phyloP scores from a whole-genome alignment of 768 basidiomycete genomes.

The Tricholoma matsutake region DNA sequence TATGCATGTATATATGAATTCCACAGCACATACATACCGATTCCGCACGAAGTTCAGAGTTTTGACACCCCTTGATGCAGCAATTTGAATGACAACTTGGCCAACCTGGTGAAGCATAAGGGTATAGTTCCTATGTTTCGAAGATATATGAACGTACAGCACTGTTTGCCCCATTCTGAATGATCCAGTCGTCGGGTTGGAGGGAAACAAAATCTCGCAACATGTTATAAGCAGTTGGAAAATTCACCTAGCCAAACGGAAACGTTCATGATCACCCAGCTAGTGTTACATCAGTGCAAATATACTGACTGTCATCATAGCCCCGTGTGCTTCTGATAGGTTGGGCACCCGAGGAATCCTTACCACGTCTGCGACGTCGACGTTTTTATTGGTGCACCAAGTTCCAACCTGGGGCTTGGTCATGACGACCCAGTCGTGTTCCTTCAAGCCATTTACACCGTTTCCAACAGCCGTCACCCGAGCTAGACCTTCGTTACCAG shows the following conservation, averaged over 20 bases:
- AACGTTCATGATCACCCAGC: neutral
- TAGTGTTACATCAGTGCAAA: neutral
- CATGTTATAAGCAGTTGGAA: constrained; percentile 83
- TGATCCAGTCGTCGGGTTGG: constrained; percentile 69
- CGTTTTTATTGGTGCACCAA: constrained; percentile 60
- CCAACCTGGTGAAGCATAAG: constrained; percentile 51
- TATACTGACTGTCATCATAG: constrained; percentile 63
- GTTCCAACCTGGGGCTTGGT: constrained; percentile 69
- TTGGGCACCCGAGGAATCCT: constrained; percentile 47
- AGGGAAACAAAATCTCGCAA: constrained; percentile 66
- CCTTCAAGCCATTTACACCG: constrained; percentile 44
- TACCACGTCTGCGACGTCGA: constrained; percentile 54
- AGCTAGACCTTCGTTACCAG: constrained; percentile 77
- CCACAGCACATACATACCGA: constrained; percentile 46
- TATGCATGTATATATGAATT: neutral
- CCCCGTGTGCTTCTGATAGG: constrained; percentile 62
- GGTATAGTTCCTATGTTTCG: neutral
- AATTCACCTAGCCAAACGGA: constrained; percentile 57
- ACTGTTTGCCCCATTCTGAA: constrained; percentile 87
- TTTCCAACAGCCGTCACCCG: constrained; percentile 59
- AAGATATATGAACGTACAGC: constrained; percentile 47
- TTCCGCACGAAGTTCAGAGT: constrained; percentile 82
- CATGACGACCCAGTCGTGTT: constrained; percentile 76
- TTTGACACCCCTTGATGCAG: constrained; percentile 62
- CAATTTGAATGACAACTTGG: constrained; percentile 84